Evolutionary conservation across 371 early-diverging fungal species (phyloP), one percentile per base, ranked within the genome.

Genomic region (Mycotypha africana): DNA sequence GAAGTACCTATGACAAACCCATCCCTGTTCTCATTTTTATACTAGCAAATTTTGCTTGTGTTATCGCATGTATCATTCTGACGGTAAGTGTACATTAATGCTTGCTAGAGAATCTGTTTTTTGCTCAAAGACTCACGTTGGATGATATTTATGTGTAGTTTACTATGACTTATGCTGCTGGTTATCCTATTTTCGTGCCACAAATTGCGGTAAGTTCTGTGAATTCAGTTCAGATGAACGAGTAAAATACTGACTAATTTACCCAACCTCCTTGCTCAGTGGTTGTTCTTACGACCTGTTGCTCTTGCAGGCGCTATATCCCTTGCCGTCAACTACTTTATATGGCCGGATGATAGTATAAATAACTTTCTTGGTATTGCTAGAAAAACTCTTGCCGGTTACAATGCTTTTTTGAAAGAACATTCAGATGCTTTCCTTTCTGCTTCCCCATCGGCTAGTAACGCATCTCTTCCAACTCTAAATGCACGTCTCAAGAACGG

Each of bases 261-360:
- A n/a, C n/a, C n/a, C n/a, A n/a, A n/a, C n/a, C n/a, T n/a, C n/a
- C n/a, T n/a, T n/a, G n/a, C 34, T 4, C 42, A 70, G 71, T 71
- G 72, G 72, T 2, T 26, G 3, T 65, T 65, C 48, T 34, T 71
- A n/a, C 52, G 30, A 20, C 72, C 72, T 1, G 49, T 67, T 28
- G 62, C 58, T 5, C 21, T 59, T 1, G 62, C 65, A 26, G 72
- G 61, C 17, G 67, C 47, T 5, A 43, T 67, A 31, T 51, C 59
- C 11, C 26, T 71, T 8, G 65, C 57, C 10, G 56, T 71, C 9
- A 52, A 67, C 35, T 53, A 55, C 20, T 20, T 67, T 8, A 41
- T 71, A 17, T 71, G 72, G 72, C 72, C 72, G 14, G 72, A 67
- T 14, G 65, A 71, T 20, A 71, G 67, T 22, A 47, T 67, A 11